phyloP scores from a whole-genome alignment of 2,329 filamentous ascomycete genomes.

The Aphanoascus verrucosus region DNA sequence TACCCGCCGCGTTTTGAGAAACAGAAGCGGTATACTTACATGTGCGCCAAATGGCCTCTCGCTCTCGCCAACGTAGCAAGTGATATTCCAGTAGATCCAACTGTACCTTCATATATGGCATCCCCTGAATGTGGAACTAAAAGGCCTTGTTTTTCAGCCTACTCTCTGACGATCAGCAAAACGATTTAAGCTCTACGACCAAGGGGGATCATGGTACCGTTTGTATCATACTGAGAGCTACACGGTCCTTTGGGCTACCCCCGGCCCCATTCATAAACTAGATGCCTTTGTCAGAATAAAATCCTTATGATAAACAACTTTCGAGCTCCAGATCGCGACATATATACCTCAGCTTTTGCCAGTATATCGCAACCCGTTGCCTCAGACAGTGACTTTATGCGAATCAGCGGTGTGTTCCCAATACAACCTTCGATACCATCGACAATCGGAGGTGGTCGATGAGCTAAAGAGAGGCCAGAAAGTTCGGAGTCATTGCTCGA shows the following conservation, averaged over 20 bases:
- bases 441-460: constrained; percentile 42
- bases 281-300: not conserved
- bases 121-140: constrained; percentile 73
- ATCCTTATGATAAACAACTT: not conserved
- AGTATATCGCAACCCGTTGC: constrained; percentile 82
- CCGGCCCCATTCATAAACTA: constrained; percentile 87
- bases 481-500: constrained; percentile 9
- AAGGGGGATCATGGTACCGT: constrained; percentile 26
- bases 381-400: constrained; percentile 72
- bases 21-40: constrained; percentile 44
- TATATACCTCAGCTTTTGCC: constrained; percentile 68
- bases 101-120: constrained; percentile 94
- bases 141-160: constrained; percentile 67
- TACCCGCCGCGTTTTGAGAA: not conserved
- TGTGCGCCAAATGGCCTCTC: constrained; percentile 81
- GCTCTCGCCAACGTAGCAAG: constrained; percentile 80
- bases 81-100: constrained; percentile 92
- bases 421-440: constrained; percentile 85
- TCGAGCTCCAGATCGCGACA: constrained; percentile 6
- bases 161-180: constrained; percentile 12
- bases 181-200: not conserved
- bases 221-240: constrained; percentile 80
- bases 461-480: constrained; percentile 18
- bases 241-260: constrained; percentile 86
- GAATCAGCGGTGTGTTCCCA: constrained; percentile 81